These are phyloP conservation scores for Rhynchospora tenuis DNA, from an alignment of 176 grass and related monocot genomes.

Conservation along the genomic window DNA sequence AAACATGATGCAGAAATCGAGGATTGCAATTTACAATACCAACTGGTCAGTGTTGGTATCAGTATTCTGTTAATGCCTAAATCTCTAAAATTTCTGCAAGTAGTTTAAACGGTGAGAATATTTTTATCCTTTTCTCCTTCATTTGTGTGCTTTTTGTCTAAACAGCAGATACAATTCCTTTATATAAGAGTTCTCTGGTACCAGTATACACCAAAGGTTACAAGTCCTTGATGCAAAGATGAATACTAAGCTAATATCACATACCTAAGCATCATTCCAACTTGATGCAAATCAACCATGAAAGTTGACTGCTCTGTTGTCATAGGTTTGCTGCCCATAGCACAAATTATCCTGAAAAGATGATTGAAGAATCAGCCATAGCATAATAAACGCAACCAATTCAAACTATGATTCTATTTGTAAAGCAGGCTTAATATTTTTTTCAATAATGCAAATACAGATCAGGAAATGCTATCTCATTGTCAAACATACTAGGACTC, in stretches of 20 bases:
- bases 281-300: conserved; percentile 99
- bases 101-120: not conserved
- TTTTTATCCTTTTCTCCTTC: not conserved
- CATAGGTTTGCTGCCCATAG: conserved; percentile 85
- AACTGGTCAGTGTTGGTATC: not conserved
- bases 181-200: not conserved
- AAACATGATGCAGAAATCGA: not conserved
- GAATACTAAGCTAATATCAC: conserved; percentile 14
- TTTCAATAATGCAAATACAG: not conserved
- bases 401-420: not conserved
- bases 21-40: not conserved
- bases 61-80: not conserved
- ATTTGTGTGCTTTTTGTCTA: not conserved
- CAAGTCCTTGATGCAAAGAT: not conserved
- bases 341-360: conserved; percentile 81
- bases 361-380: conserved; percentile 6
- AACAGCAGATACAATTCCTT: not conserved
- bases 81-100: not conserved
- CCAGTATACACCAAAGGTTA: not conserved
- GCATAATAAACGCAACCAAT: conserved; percentile 3
- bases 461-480: not conserved
- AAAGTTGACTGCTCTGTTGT: conserved; percentile 89
- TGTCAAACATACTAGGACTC: not conserved
- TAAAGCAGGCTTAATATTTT: too few relatives aligned
- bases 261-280: conserved; percentile 97